Percentiles rank a stretch among this genome's conserved stretches.
phyloP scores from a whole-genome alignment of 208 protist species.

The Trypanosoma vivax region DNA sequence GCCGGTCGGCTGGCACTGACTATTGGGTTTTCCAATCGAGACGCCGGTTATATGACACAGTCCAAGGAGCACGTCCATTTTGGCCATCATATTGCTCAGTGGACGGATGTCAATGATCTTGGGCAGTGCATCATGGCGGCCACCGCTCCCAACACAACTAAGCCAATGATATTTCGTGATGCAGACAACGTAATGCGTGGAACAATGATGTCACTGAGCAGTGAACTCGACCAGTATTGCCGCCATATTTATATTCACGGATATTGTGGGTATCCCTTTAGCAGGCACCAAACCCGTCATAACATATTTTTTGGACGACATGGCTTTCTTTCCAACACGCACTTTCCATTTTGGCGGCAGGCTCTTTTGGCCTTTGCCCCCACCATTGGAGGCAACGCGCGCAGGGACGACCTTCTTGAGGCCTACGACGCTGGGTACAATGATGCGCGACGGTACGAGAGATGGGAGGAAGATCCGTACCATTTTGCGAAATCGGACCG shows the following conservation, averaged over 20 bases:
- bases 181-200: constrained; percentile 84
- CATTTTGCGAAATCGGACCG: constrained; percentile 82
- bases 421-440: constrained; percentile 84
- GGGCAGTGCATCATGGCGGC: constrained; percentile 78
- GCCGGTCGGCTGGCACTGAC: constrained; percentile 75
- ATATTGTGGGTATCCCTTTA: constrained; percentile 70
- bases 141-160: constrained; percentile 76
- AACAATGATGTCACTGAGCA: constrained; percentile 85
- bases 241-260: constrained; percentile 88
- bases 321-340: constrained; percentile 78
- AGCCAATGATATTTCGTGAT: constrained; percentile 79
- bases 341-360: constrained; percentile 71
- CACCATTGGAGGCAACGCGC: constrained; percentile 32
- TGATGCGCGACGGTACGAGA: constrained; percentile 80
- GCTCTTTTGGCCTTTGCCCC: constrained; percentile 66
- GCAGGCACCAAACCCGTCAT: constrained; percentile 75
- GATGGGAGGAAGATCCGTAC: constrained; percentile 89
- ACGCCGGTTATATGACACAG: constrained; percentile 80
- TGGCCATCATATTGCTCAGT: constrained; percentile 85
- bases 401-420: constrained; percentile 59
- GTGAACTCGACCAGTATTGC: constrained; percentile 86
- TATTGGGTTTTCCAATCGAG: constrained; percentile 79
- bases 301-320: constrained; percentile 83
- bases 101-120: constrained; percentile 66
- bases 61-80: constrained; percentile 77